A percentile compares a stretch with the other conserved stretches of the same genome.
These are phyloP conservation scores for Punica granatum DNA, from an alignment of 345 rosid species.

Conservation along the genomic window DNA sequence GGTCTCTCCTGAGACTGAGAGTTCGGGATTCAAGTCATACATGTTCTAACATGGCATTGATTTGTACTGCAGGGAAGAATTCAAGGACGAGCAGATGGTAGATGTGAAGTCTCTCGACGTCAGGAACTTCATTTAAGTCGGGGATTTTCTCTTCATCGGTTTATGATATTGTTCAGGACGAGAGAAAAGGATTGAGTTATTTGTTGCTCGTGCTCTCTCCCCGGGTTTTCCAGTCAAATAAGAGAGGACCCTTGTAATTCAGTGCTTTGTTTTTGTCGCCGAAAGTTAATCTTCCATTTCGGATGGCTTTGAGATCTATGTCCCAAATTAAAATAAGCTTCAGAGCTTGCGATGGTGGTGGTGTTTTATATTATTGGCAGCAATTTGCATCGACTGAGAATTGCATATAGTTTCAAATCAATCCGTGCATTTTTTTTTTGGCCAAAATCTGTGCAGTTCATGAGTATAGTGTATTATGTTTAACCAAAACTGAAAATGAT, in stretches of 20 bases:
- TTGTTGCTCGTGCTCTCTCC: background rate
- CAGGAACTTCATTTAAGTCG: slow-evolving; percentile 67
- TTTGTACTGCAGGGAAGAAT: slow-evolving; percentile 66
- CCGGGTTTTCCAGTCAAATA: background rate
- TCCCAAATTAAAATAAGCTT: background rate
- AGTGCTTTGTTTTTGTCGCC: background rate
- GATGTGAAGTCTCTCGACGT: slow-evolving; percentile 88
- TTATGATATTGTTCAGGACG: background rate
- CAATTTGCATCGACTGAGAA: background rate
- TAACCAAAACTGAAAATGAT: no score
- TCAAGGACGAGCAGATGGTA: slow-evolving; percentile 68
- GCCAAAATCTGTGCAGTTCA: no score
- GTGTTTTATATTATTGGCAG: background rate
- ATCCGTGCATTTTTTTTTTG: no score
- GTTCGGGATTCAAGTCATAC: background rate
- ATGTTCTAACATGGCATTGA: background rate
- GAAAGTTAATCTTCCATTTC: background rate
- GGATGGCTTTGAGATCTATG: background rate
- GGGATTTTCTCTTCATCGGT: background rate
- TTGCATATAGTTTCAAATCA: background rate
- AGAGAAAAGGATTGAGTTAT: slow-evolving; percentile 5
- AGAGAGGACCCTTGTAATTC: slow-evolving; percentile 1
- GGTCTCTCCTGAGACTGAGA: no score
- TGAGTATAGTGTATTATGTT: no score
- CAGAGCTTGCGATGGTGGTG: background rate